Evolutionary conservation across 306 rosid species (phyloP), one percentile per base, ranked within the genome.

Genomic region (Corylus americana): DNA sequence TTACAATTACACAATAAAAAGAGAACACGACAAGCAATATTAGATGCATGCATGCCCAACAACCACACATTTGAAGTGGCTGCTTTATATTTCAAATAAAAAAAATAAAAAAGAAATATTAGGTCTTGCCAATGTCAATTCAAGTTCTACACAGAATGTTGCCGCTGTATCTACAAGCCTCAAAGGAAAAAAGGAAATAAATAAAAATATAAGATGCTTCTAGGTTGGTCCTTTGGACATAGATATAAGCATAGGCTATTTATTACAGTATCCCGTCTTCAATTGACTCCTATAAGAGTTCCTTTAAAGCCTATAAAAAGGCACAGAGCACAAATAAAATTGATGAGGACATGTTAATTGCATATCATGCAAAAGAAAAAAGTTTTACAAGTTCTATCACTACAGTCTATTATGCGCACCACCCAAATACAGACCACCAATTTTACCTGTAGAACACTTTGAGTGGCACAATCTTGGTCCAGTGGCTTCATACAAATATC

Each of bases 401-500:
- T 74, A 77, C 71, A 50, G 22, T 74, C 35, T 54, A 14, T 66
- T 81, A 57, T 35, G 48, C n/a, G 12, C 42, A 35, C n/a, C 61
- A 45, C 62, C 74, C 31, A 82, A 77, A 78, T 53, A 31, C 64
- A 70, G 31, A 54, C 72, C 53, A 70, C 59, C 73, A 82, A 80
- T 54, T 83, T 53, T 77, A 95, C 99, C 97, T 95, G 99, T 69
- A 95, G 82, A 76, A 95, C 88, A 85, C 94, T 95, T 84, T 93
- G 99, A 50, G 94, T 90, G 76, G 99, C 98, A 83, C 99, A 95
- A 75, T 93, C 91, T 80, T 82, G 87, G 85, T 95, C 98, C 75
- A 95, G 85, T 77, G 99, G 99, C 89, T 95, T 95, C 97, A 95
- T 55, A 91, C 99, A 95, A 72, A 95, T 95, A 82, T 95, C 97